Evolutionary conservation across 2,329 filamentous ascomycete species (phyloP).

Genomic region (Fusarium sp.): DNA sequence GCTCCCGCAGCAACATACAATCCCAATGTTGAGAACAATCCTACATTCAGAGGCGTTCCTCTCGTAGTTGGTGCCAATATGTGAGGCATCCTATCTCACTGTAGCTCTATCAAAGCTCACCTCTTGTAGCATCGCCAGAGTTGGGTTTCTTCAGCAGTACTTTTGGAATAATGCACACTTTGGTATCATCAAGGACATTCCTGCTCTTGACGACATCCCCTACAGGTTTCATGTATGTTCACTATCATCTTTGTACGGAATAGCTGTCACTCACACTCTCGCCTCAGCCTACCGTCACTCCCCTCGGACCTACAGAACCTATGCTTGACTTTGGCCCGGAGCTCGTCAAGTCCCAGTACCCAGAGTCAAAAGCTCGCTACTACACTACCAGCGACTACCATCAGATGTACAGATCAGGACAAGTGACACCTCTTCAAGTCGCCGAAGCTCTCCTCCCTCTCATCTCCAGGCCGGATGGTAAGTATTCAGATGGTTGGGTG

Average conservation of each 20-base stretch:
- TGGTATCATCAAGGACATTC: conserved; percentile 60
- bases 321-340: conserved; percentile 59
- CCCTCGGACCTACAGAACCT: conserved; percentile 57
- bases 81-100: conserved; percentile 58
- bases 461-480: conserved; percentile 68
- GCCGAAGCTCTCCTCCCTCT: conserved; percentile 78
- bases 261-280: conserved; percentile 12
- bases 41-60: conserved; percentile 74
- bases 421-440: conserved; percentile 79
- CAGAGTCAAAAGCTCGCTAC: conserved; percentile 65
- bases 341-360: conserved; percentile 58
- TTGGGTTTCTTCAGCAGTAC: conserved; percentile 71
- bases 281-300: conserved; percentile 71
- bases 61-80: conserved; percentile 72
- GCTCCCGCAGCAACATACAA: conserved; percentile 56
- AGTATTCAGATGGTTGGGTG: conserved; percentile 81
- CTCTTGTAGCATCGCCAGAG: conserved; percentile 67
- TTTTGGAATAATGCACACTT: conserved; percentile 79
- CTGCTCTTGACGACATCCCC: conserved; percentile 60
- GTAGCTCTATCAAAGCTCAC: conserved; percentile 16
- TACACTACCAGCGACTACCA: conserved; percentile 83
- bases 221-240: conserved; percentile 64
- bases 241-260: neutral
- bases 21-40: conserved; percentile 69
- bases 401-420: conserved; percentile 76